phyloP scores from a whole-genome alignment of 257 asterid genomes.

The Orobanche coerulescens region DNA sequence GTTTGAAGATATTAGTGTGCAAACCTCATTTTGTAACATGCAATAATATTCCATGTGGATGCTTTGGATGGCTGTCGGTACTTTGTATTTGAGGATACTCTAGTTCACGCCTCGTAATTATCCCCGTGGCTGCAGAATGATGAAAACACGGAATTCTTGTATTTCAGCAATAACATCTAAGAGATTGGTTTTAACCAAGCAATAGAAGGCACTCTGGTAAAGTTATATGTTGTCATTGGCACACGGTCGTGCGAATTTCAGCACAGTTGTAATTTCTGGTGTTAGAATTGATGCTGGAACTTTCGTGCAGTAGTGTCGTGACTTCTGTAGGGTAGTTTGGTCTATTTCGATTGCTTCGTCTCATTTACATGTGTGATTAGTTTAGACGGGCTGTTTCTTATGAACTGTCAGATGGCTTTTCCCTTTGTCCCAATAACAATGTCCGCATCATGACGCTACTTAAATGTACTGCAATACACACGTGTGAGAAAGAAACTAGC shows the following conservation, averaged over 20 bases:
- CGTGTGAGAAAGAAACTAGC: no score
- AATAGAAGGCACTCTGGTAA: no score
- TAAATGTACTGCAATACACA: no score
- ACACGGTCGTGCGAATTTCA: no score
- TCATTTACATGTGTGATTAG: neutral
- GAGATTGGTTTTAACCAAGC: conserved; percentile 7
- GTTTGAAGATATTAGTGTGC: neutral
- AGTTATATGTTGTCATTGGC: no score
- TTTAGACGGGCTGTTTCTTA: conserved; percentile 3
- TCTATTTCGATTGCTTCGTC: conserved; percentile 3
- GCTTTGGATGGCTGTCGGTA: no score
- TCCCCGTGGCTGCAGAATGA: neutral
- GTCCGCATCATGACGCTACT: neutral
- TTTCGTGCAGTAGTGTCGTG: neutral
- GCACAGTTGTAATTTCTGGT: neutral
- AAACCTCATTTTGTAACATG: neutral
- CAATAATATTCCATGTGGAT: neutral
- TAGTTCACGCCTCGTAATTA: neutral
- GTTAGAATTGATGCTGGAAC: neutral
- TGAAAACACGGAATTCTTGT: neutral
- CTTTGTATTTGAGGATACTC: neutral
- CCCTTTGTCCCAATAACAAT: neutral
- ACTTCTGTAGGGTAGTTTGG: neutral
- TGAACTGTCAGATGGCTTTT: conserved; percentile 11
- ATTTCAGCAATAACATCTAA: conserved; percentile 3